Conservation (phyloP, 2,329 filamentous ascomycete genomes). For the Dothideomycetes sp. region DNA sequence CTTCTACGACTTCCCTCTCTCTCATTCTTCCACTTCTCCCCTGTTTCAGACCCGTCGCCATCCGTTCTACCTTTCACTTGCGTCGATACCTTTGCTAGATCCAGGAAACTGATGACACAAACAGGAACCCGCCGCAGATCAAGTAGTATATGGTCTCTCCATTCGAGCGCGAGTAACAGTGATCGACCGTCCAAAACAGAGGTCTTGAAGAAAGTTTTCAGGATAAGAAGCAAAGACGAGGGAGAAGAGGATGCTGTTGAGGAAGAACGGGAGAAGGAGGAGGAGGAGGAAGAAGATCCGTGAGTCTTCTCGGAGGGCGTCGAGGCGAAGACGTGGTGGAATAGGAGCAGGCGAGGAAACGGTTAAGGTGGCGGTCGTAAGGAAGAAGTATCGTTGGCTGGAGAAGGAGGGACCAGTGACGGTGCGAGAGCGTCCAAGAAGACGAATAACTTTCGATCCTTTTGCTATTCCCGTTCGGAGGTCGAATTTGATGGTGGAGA, state of each 20-base stretch:
- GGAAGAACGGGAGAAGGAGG: neutral
- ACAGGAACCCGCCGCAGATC: neutral
- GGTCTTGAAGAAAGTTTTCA: conserved; percentile 3
- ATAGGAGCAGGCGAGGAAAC: no score
- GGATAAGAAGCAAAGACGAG: neutral
- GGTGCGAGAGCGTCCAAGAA: no score
- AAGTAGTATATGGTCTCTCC: conserved; percentile 1
- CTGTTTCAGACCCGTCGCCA: neutral
- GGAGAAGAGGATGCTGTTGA: neutral
- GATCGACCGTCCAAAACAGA: neutral
- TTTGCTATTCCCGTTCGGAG: no score
- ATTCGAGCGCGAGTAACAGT: neutral
- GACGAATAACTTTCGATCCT: no score
- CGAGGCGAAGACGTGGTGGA: no score
- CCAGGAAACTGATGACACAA: neutral
- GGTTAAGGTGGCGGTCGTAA: no score
- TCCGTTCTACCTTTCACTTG: neutral
- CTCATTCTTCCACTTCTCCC: neutral
- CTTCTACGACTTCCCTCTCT: neutral
- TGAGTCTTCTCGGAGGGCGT: no score
- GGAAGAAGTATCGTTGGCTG: no score
- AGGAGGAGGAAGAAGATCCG: neutral
- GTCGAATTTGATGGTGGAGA: no score
- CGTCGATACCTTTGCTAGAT: no score
- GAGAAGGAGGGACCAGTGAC: no score